Evolutionary conservation across 768 basidiomycete species (phyloP), one percentile per base, ranked within the genome.

Genomic region (Lentinula detonsa): DNA sequence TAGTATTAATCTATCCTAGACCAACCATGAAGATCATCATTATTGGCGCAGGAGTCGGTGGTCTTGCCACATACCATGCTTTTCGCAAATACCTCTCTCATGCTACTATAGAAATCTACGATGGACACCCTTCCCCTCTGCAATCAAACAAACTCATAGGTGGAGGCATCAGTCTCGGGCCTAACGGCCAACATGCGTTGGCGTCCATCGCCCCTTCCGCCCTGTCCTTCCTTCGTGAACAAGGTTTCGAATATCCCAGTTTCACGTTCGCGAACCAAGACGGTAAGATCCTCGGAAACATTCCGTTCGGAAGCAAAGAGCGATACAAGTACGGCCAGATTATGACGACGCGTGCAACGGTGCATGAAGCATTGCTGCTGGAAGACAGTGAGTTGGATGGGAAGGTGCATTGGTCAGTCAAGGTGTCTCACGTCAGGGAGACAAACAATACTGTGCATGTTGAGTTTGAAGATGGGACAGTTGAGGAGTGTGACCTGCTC

Each of bases 51-150:
- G 56, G 56, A 18, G 18, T 57, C 9, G 56, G 56, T 18, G 56
- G 56, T 10, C 56, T 57, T 3, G 56, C 56, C 15, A 57, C 56
- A 23, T 46, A 57, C n/a, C 56, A 57, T 15, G 56, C 56, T 31
- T 18, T 57, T 13, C 42, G 56, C 23, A 45, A 57, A 57, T 16
- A 57, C 42, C 56, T 57, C 15, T 40, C 56, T 45, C 31, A 9
- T 18, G 56, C 56, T 37, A 57, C 23, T 11, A 11, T 57, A 9
- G 42, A 57, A 9, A 34, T 57, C 18, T 57, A 57, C 42, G 56
- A 57, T 16, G 56, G n/a, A 13, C 45, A 57, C n/a, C 56, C 56
- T 33, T 57, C 56, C 23, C 42, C 56, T 33, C 33, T 57, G 3
- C 21, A 23, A 39, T 31, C 56, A 13, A 35, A 57, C 9, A 35